Evolutionary conservation across 768 basidiomycete species (phyloP), one percentile per base, ranked within the genome.

Genomic region (Boletus subparvulus): DNA sequence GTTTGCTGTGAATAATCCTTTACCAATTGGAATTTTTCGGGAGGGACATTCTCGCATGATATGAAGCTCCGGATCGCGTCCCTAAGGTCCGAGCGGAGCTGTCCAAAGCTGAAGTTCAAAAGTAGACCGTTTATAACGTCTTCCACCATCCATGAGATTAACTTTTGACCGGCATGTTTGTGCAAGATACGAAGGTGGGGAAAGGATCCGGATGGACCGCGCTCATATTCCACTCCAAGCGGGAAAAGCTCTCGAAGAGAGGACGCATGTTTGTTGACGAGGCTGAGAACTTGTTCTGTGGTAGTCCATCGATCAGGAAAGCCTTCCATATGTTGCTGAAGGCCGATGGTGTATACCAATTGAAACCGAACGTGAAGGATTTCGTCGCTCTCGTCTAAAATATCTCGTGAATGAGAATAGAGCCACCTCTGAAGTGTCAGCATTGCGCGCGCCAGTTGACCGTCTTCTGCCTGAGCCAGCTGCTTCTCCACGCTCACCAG

Each of bases 401-500:
- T 62, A 41, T 73, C 71, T 28, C 69, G 65, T 5, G 69, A 59
- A 46, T 42, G 52, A 10, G 21, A 47, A 32, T 71, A 58, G 10
- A 71, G 57, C 67, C 65, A 71, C 12, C 19, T 52, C 13, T 72
- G 66, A n/a, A 68, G 51, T 9, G 64, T 46, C 36, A 77, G 50
- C 9, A 79, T 4, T 37, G n/a, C 7, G 21, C 39, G 12, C 8
- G 66, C 60, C 13, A 61, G 56, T 6, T 52, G 16, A 5, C 1
- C 5, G 8, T 48, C 40, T 9, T 16, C 10, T 10, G 10, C n/a
- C 16, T 13, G 45, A 16, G 36, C 26, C 11, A 74, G 52, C 30
- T 69, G 65, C 33, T 60, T 67, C 53, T 84, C 77, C 24, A 82
- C 65, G 4, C 71, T 73, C 73, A 79, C 75, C 16, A 84, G 69